phyloP scores from a whole-genome alignment of 2,329 filamentous ascomycete species.

The Pseudonectria foliicola region DNA sequence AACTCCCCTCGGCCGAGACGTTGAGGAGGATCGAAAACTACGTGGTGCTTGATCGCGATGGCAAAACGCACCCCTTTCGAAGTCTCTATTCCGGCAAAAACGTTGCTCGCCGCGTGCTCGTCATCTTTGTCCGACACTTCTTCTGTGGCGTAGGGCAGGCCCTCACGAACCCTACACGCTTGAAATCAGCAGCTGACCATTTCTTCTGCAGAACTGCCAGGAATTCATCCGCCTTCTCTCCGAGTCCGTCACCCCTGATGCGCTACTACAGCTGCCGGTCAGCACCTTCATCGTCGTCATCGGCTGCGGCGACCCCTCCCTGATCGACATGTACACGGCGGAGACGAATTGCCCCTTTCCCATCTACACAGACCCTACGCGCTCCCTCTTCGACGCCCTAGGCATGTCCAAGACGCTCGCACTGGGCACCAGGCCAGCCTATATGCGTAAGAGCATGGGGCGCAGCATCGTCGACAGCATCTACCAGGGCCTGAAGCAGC shows the following conservation, averaged over 20 bases:
- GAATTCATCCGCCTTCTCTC: conserved; percentile 62
- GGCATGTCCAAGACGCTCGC: conserved; percentile 61
- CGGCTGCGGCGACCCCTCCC: conserved; percentile 61
- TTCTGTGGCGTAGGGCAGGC: conserved; percentile 62
- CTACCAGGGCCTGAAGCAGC: conserved; percentile 51
- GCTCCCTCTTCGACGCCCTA: conserved; percentile 57
- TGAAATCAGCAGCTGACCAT: conserved; percentile 8
- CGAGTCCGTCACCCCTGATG: conserved; percentile 45
- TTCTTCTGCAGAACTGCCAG: conserved; percentile 57
- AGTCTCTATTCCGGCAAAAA: conserved; percentile 53
- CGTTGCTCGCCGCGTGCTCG: conserved; percentile 49
- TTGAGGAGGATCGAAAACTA: conserved; percentile 47
- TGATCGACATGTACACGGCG: conserved; percentile 60
- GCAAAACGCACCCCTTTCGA: conserved; percentile 54
- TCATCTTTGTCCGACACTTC: conserved; percentile 74
- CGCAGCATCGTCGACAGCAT: conserved; percentile 45
- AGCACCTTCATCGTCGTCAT: conserved; percentile 61
- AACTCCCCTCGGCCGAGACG: conserved; percentile 42
- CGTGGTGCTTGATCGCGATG: conserved; percentile 53
- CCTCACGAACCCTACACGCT: neutral
- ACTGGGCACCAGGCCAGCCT: conserved; percentile 54
- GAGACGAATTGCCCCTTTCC: conserved; percentile 61
- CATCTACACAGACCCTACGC: conserved; percentile 69
- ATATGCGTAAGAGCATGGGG: conserved; percentile 51
- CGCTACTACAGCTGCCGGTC: conserved; percentile 42